Percentiles rank a stretch among this genome's conserved stretches.
phyloP scores from a whole-genome alignment of 768 basidiomycete genomes.

The Xerocomus spinulosus region DNA sequence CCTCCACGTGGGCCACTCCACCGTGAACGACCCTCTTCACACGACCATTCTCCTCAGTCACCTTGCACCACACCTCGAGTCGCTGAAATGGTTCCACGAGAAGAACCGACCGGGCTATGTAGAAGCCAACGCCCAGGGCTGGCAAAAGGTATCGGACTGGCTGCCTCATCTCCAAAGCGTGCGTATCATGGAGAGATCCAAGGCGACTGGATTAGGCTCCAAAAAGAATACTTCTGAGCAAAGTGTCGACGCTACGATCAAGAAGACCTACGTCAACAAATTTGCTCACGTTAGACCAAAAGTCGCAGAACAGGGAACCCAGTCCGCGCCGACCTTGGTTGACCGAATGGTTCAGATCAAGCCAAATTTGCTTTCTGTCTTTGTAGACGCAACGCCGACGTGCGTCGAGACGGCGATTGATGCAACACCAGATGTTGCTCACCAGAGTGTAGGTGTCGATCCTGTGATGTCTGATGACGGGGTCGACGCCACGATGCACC shows the following conservation, averaged over 20 bases:
- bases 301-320: conserved; percentile 33
- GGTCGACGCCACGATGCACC: conserved; percentile 30
- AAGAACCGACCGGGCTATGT: conserved; percentile 67
- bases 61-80: conserved; percentile 65
- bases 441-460: conserved; percentile 31
- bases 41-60: conserved; percentile 72
- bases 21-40: conserved; percentile 64
- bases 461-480: conserved; percentile 27
- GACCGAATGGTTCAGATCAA: conserved; percentile 38
- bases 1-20: conserved; percentile 73
- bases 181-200: conserved; percentile 56
- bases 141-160: conserved; percentile 65
- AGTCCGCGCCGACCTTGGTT: conserved; percentile 35
- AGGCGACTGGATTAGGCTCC: conserved; percentile 26
- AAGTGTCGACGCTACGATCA: conserved; percentile 51
- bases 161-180: conserved; percentile 70
- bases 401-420: conserved; percentile 44
- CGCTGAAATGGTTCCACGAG: conserved; percentile 73
- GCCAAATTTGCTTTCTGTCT: conserved; percentile 37
- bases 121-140: conserved; percentile 60
- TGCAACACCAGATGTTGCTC: conserved; percentile 34
- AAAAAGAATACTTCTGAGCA: conserved; percentile 32
- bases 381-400: conserved; percentile 51
- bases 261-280: conserved; percentile 35
- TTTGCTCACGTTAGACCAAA: conserved; percentile 40